phyloP scores from a whole-genome alignment of 768 basidiomycete genomes.

The Brasilioporus rufonigricans region DNA sequence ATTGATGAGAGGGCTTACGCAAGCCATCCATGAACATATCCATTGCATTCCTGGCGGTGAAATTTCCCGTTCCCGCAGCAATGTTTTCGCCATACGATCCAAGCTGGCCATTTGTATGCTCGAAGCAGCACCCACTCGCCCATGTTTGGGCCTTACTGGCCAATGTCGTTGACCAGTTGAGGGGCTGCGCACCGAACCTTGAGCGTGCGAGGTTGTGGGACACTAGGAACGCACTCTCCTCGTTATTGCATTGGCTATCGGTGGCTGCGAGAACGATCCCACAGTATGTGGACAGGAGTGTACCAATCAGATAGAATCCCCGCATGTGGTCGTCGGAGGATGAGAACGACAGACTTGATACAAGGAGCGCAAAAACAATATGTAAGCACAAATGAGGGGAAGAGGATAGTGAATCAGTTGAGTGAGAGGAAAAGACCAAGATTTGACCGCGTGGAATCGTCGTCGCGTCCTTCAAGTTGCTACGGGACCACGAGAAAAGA shows the following conservation, averaged over 20 bases:
- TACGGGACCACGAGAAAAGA: conserved; percentile 2
- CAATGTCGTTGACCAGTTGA: conserved; percentile 56
- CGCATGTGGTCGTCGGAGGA: too few species aligned
- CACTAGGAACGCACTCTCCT: conserved; percentile 35
- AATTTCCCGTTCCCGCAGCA: too few species aligned
- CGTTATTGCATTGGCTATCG: conserved; percentile 8
- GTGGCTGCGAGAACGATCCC: conserved; percentile 9
- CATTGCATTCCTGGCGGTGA: too few species aligned
- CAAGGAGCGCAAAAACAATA: too few species aligned
- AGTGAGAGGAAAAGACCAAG: background rate
- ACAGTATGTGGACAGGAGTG: conserved; percentile 16
- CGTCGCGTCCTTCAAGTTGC: conserved; percentile 6
- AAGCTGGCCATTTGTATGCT: too few species aligned
- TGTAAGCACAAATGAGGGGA: too few species aligned
- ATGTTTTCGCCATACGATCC: too few species aligned
- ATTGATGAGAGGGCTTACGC: conserved; percentile 34
- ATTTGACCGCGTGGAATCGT: background rate
- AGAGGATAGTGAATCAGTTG: background rate
- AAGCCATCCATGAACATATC: conserved; percentile 49
- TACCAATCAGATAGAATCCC: too few species aligned
- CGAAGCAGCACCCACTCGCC: conserved; percentile 49
- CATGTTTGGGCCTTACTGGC: conserved; percentile 48
- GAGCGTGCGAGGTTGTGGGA: conserved; percentile 50
- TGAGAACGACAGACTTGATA: too few species aligned
- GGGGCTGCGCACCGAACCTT: conserved; percentile 38